Evolutionary conservation across 768 basidiomycete species (phyloP).

Genomic region (Leucocoprinus leucothites): DNA sequence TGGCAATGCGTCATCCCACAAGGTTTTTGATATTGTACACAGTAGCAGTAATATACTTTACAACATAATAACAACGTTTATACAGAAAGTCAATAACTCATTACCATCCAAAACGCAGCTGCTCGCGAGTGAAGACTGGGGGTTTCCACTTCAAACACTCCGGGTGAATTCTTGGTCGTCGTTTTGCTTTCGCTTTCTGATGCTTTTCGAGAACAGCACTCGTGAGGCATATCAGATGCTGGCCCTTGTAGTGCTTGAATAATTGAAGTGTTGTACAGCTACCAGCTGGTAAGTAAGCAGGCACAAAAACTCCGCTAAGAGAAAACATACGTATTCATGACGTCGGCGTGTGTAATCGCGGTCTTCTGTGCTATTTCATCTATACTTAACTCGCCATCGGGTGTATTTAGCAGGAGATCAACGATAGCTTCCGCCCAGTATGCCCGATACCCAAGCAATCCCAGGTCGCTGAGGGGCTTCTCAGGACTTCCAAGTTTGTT

Average conservation of each 20-base stretch:
- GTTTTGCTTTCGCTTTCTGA: constrained; percentile 79
- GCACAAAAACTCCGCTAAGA: constrained; percentile 5
- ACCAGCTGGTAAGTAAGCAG: constrained; percentile 10
- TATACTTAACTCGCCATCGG: constrained; percentile 81
- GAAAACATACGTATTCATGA: constrained; percentile 92
- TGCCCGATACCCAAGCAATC: constrained; percentile 87
- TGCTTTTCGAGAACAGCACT: constrained; percentile 90
- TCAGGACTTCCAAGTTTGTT: constrained; percentile 95
- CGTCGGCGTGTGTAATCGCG: constrained; percentile 90
- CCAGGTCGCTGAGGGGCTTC: constrained; percentile 94
- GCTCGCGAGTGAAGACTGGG: constrained; percentile 87
- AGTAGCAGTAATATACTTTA: constrained; percentile 10
- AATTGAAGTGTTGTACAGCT: constrained; percentile 94
- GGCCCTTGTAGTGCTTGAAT: constrained; percentile 95
- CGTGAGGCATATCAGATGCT: constrained; percentile 89
- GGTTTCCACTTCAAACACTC: constrained; percentile 91
- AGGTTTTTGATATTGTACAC: constrained; percentile 7
- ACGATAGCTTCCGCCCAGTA: constrained; percentile 98
- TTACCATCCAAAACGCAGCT: constrained; percentile 74
- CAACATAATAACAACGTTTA: constrained; percentile 15
- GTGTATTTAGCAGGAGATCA: constrained; percentile 74
- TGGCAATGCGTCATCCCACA: background rate
- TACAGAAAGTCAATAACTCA: constrained; percentile 14
- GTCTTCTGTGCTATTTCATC: constrained; percentile 98
- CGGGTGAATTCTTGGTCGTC: constrained; percentile 73